Conservation (phyloP, 257 asterid genomes). For the Orobanche coerulescens region DNA sequence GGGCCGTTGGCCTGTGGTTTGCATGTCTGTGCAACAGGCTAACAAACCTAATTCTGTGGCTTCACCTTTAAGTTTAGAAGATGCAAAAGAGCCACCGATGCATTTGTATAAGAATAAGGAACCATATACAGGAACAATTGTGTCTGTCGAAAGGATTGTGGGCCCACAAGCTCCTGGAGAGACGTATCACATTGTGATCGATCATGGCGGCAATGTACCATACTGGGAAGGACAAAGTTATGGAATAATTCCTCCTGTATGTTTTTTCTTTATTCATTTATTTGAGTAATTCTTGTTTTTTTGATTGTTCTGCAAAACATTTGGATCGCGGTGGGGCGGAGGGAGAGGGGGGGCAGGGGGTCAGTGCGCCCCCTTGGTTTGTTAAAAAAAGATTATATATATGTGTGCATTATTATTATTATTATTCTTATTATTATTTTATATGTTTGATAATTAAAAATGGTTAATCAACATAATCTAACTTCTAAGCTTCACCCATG, state of each 20-base stretch:
- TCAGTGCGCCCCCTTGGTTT: too few relatives aligned
- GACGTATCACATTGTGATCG: constrained; percentile 88
- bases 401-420: too few relatives aligned
- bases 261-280: constrained; percentile 16
- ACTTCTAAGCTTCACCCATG: too few relatives aligned
- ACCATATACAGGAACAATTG: constrained; percentile 72
- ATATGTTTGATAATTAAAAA: too few relatives aligned
- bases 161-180: constrained; percentile 99
- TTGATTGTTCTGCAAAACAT: background rate
- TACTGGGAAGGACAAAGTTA: constrained; percentile 99
- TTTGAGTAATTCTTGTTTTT: constrained; percentile 1
- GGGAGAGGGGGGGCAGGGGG: too few relatives aligned
- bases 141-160: constrained; percentile 78
- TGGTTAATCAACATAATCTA: too few relatives aligned
- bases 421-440: too few relatives aligned
- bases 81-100: constrained; percentile 83
- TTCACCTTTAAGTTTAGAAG: constrained; percentile 73
- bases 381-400: too few relatives aligned
- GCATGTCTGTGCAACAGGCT: constrained; percentile 92
- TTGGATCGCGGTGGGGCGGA: background rate
- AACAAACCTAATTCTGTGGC: constrained; percentile 57
- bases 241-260: constrained; percentile 87
- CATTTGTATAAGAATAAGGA: constrained; percentile 74
- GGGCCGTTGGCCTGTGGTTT: constrained; percentile 36
- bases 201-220: constrained; percentile 86